phyloP scores from a whole-genome alignment of 1,139 yeast species.

The Tardiomyces depauwii region DNA sequence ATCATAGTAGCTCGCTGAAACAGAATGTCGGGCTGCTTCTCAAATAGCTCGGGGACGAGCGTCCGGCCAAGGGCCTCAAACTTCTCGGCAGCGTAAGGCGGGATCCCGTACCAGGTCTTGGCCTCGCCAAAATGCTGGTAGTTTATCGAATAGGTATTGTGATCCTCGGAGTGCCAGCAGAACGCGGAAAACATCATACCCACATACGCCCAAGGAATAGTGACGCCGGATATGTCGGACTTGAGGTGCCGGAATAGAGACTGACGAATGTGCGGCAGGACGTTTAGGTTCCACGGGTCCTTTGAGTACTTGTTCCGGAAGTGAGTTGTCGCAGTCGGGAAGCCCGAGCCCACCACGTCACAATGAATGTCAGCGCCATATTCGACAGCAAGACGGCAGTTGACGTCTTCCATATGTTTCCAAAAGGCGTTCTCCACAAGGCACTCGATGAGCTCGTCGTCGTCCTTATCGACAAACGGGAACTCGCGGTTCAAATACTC shows the following conservation, averaged over 20 bases:
- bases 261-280: constrained; percentile 45
- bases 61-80: constrained; percentile 41
- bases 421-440: constrained; percentile 27
- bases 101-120: constrained; percentile 72
- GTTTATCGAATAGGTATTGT: constrained; percentile 53
- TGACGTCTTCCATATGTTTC: constrained; percentile 28
- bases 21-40: constrained; percentile 76
- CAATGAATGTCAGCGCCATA: constrained; percentile 38
- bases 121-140: constrained; percentile 61
- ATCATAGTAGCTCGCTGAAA: constrained; percentile 77
- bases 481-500: constrained; percentile 39
- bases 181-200: constrained; percentile 64
- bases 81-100: constrained; percentile 52
- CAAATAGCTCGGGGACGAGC: constrained; percentile 71
- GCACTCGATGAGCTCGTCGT: constrained; percentile 11
- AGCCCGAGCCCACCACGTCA: constrained; percentile 38
- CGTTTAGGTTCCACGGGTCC: constrained; percentile 63
- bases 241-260: constrained; percentile 38
- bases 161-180: constrained; percentile 72
- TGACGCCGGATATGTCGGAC: constrained; percentile 33
- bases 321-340: constrained; percentile 30
- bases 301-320: constrained; percentile 25
- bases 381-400: constrained; percentile 35
- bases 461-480: constrained; percentile 17
- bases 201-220: constrained; percentile 39